Percentiles rank a stretch among this genome's conserved stretches.
Conservation (phyloP, 208 protist species). For the Leishmania tropica region DNA sequence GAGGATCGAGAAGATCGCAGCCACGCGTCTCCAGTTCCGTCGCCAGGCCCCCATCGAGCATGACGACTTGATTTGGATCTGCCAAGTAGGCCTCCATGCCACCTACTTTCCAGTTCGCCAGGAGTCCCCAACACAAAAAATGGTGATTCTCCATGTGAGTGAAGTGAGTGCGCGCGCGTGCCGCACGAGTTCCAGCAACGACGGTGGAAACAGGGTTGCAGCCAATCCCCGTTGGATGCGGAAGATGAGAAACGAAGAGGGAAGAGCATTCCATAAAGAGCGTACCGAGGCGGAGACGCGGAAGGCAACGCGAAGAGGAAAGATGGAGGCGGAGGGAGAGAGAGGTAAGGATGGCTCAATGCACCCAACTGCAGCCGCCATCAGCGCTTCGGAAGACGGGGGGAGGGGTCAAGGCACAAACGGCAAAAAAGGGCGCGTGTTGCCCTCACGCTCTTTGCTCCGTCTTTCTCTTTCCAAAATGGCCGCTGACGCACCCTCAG, state of each 20-base stretch:
- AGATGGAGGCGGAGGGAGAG: not conserved
- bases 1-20: constrained; percentile 49
- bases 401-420: not conserved
- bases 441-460: not conserved
- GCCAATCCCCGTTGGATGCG: not conserved
- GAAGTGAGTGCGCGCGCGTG: constrained; percentile 1
- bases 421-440: not conserved
- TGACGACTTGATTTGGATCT: constrained; percentile 33
- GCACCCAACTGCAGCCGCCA: not conserved
- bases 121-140: not conserved
- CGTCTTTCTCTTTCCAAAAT: not conserved
- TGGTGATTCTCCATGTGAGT: not conserved
- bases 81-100: constrained; percentile 34
- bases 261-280: not conserved
- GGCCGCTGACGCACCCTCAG: not conserved
- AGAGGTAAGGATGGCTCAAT: not conserved
- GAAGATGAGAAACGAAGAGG: not conserved
- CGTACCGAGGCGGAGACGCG: not conserved
- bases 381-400: not conserved
- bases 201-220: not conserved
- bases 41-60: constrained; percentile 66
- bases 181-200: not conserved
- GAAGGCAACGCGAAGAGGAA: not conserved
- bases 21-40: constrained; percentile 56
- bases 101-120: not conserved